These are phyloP conservation scores for Deakozyma indianensis DNA, from an alignment of 805 yeast genomes.

Conservation along the genomic window DNA sequence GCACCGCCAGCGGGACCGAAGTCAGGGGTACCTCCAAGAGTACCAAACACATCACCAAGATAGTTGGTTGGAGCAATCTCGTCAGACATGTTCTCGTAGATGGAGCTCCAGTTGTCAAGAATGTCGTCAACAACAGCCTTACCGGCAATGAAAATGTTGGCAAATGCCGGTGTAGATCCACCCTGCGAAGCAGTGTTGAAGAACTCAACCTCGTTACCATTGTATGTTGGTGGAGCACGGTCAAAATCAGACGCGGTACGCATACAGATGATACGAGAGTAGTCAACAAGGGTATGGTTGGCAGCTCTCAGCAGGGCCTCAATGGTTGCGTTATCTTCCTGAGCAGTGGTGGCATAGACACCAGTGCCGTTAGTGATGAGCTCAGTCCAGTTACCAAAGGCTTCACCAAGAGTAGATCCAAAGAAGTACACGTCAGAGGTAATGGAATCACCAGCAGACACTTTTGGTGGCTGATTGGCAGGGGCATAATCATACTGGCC, in stretches of 20 bases:
- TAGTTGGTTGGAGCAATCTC: constrained; percentile 31
- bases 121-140: constrained; percentile 40
- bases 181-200: constrained; percentile 37
- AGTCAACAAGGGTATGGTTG: constrained; percentile 40
- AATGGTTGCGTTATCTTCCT: constrained; percentile 54
- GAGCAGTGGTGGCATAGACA: constrained; percentile 45
- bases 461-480: constrained; percentile 33
- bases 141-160: constrained; percentile 40
- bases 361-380: constrained; percentile 46
- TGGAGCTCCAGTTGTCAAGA: constrained; percentile 26
- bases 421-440: constrained; percentile 49
- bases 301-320: constrained; percentile 44
- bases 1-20: constrained; percentile 21
- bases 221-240: constrained; percentile 33
- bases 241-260: constrained; percentile 49
- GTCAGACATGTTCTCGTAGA: constrained; percentile 7
- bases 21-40: constrained; percentile 32
- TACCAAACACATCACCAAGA: constrained; percentile 45
- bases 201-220: constrained; percentile 33
- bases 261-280: constrained; percentile 40
- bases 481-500: constrained; percentile 34
- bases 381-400: constrained; percentile 33
- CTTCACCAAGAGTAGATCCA: constrained; percentile 36
- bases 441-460: constrained; percentile 41
- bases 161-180: constrained; percentile 33